Percentiles rank a stretch among this genome's conserved stretches.
These are phyloP conservation scores for Creolimax fragrantissima DNA, from an alignment of 78 protist species.

Conservation along the genomic window DNA sequence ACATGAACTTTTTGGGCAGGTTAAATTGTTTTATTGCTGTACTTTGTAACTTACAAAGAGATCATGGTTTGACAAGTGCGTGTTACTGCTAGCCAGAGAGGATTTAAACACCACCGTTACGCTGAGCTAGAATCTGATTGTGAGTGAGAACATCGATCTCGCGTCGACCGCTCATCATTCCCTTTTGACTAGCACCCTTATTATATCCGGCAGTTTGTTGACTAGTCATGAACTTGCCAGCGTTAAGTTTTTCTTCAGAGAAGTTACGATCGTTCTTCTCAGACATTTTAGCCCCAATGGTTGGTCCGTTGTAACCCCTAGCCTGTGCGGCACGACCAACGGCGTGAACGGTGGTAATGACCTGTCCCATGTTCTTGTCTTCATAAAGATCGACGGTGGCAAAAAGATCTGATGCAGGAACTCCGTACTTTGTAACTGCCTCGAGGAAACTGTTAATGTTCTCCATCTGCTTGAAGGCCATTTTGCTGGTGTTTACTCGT, in stretches of 20 bases:
- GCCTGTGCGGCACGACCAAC: background rate
- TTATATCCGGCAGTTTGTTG: slow-evolving; percentile 24
- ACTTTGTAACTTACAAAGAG: no score
- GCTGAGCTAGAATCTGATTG: background rate
- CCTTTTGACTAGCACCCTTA: slow-evolving; percentile 24
- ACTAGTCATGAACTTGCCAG: slow-evolving; percentile 12
- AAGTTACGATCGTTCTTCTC: background rate
- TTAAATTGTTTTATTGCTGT: no score
- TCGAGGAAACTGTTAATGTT: slow-evolving; percentile 27
- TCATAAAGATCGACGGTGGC: slow-evolving; percentile 30
- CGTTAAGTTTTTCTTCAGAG: background rate
- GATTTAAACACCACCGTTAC: background rate
- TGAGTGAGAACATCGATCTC: slow-evolving; percentile 9
- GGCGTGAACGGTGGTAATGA: background rate
- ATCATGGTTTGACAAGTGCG: no score
- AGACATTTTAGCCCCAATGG: background rate
- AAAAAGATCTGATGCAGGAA: slow-evolving; percentile 1
- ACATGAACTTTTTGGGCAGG: no score
- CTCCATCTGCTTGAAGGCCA: slow-evolving; percentile 34
- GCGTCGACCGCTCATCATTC: slow-evolving; percentile 25
- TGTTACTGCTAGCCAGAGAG: no score
- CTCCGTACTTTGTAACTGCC: slow-evolving; percentile 9
- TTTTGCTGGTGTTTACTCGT: slow-evolving; percentile 19
- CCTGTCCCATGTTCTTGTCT: slow-evolving; percentile 26
- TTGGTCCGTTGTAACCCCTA: background rate